Evolutionary conservation across 2,329 filamentous ascomycete genomes (phyloP).

Genomic region (Cucurbitaria berberidis): DNA sequence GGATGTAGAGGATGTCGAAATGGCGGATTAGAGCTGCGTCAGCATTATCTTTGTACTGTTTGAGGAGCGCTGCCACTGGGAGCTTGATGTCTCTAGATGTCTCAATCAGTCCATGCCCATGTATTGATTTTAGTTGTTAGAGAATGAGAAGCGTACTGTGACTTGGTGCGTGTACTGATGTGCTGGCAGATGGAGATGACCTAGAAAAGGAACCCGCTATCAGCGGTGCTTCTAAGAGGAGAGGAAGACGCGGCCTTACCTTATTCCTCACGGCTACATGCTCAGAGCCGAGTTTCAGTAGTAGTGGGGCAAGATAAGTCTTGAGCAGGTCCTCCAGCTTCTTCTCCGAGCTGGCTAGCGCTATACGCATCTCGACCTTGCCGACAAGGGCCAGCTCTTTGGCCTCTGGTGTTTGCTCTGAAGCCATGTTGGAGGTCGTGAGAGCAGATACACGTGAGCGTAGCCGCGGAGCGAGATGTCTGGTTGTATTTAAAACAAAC

Average conservation of each 20-base stretch:
- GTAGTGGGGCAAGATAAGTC: constrained; percentile 78
- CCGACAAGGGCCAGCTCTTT: constrained; percentile 82
- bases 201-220: constrained; percentile 43
- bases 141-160: constrained; percentile 50
- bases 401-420: constrained; percentile 57
- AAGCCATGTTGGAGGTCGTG: constrained; percentile 36
- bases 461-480: constrained; percentile 1
- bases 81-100: constrained; percentile 66
- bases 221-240: constrained; percentile 33
- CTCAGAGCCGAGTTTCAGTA: constrained; percentile 86
- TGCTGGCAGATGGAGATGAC: constrained; percentile 75
- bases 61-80: constrained; percentile 81
- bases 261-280: constrained; percentile 81
- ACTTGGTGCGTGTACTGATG: constrained; percentile 68
- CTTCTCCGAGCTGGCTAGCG: constrained; percentile 79
- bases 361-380: constrained; percentile 85
- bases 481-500: constrained; percentile 14
- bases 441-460: constrained; percentile 2
- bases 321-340: constrained; percentile 81
- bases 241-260: constrained; percentile 48
- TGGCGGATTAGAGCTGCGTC: constrained; percentile 77
- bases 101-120: constrained; percentile 15
- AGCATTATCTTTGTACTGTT: constrained; percentile 82
- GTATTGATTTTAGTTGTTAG: neutral
- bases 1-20: constrained; percentile 87